Evolutionary conservation across 495 filamentous ascomycete genomes (phyloP).

Genomic region (Penicillium daleae): DNA sequence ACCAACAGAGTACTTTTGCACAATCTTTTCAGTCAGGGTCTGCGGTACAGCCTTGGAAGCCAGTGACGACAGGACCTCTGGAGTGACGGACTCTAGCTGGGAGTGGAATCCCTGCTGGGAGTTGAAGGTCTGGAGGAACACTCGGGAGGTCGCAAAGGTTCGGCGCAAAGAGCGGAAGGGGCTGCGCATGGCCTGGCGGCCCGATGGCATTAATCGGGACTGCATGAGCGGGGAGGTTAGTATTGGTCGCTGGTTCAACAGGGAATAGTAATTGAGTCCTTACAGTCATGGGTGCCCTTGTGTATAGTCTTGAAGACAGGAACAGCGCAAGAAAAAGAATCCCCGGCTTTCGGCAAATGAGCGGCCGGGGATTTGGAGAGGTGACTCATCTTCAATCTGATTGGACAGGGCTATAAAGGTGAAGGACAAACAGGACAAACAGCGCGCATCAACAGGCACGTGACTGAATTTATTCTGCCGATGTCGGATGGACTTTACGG

Average conservation of each 20-base stretch:
- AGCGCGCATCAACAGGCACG: slow-evolving; percentile 12
- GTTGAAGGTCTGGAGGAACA: slow-evolving; percentile 33
- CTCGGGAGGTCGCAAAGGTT: slow-evolving; percentile 44
- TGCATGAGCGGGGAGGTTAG: slow-evolving; percentile 16
- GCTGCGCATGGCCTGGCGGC: slow-evolving; percentile 30
- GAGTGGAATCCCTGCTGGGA: slow-evolving; percentile 54
- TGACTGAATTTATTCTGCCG: neutral
- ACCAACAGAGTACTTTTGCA: slow-evolving; percentile 75
- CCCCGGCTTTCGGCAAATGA: slow-evolving; percentile 25
- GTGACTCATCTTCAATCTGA: slow-evolving; percentile 23
- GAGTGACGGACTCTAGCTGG: slow-evolving; percentile 46
- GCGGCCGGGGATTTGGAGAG: slow-evolving; percentile 13
- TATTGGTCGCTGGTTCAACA: neutral
- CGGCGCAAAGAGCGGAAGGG: slow-evolving; percentile 36
- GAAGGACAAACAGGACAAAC: slow-evolving; percentile 13
- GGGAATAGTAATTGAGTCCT: slow-evolving; percentile 24
- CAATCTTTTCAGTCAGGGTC: slow-evolving; percentile 91
- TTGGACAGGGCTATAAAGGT: slow-evolving; percentile 11
- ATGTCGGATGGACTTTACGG: neutral
- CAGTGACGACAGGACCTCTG: slow-evolving; percentile 49
- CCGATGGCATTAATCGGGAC: slow-evolving; percentile 39
- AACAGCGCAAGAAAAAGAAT: slow-evolving; percentile 12
- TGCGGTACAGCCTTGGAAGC: slow-evolving; percentile 51
- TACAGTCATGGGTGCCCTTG: slow-evolving; percentile 32
- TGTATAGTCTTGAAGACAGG: neutral